Base-by-base conservation (phyloP, 169 alveolate species). In the Plasmodium gonderi region DNA sequence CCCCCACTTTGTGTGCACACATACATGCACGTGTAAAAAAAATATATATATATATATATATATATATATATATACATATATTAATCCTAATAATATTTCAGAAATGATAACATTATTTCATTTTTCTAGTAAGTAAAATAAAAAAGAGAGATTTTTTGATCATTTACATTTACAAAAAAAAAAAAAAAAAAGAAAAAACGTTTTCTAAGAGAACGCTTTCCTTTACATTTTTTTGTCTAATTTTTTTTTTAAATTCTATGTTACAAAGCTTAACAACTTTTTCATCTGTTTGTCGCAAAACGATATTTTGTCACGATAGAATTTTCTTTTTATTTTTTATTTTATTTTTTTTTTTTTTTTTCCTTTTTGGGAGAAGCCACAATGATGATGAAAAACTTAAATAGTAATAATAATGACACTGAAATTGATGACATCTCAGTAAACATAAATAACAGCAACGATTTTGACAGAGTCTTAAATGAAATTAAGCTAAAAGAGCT, bases 361-460 rank as follows among this genome's bases (percentile, higher is more conserved):
- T 75, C n/a, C 47, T 51, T 85, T 74, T 20, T 23, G 47, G 49
- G 31, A 49, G 20, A 36, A 31, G 31, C 65, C 14, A 7, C 33
- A 72, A 85, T 29, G 77, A 68, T 68, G 79, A 42, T 74, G 83
- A 85, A 49, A 74, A 69, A 40, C 78, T 14, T 33, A 75, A 85
- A 45, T 77, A 75, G 45, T 77, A 75, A 54, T 26, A 85, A 2
- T 11, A 74, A 17, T 60, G 44, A 75, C 42, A 49, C 44, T 12
- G 79, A 85, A 23, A 74, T 20, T 23, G 87, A 85, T 60, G 44
- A 51, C 79, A n/a, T 74, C 47, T n/a, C 87, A 14, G 80, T 85
- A 26, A 75, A 85, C 38, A 74, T 85, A 68, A 85, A 85, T 65
- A 75, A 75, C 49, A 85, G 92, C 38, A 85, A 85, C 20, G 92